Conservation (phyloP, 768 basidiomycete species). For the Cystobasidium onofrii region DNA sequence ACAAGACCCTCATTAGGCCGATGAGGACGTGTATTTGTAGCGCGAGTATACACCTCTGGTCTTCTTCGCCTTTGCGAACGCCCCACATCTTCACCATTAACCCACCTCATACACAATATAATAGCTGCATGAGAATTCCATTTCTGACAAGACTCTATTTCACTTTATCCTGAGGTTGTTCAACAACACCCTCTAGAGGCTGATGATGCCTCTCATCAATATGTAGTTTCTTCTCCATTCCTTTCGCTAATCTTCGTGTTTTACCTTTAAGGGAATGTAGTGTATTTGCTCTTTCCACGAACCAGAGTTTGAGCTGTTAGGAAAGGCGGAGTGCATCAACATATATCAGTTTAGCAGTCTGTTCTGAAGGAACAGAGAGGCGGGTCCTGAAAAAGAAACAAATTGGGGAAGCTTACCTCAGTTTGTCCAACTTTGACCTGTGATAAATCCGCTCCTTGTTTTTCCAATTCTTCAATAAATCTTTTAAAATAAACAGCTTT, state of each 20-base stretch:
- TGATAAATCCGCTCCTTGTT: constrained; percentile 12
- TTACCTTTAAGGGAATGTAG: constrained; percentile 20
- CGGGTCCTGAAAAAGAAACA: too few relatives aligned
- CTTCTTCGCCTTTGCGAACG: too few relatives aligned
- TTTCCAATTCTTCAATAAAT: constrained; percentile 22
- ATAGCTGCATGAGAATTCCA: too few relatives aligned
- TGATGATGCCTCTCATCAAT: constrained; percentile 12
- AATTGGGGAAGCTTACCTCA: constrained; percentile 17
- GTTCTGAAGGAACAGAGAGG: too few relatives aligned
- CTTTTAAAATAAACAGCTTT: constrained; percentile 20
- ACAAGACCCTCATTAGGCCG: too few relatives aligned
- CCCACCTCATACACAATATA: too few relatives aligned
- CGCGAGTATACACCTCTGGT: too few relatives aligned
- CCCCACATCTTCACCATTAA: too few relatives aligned
- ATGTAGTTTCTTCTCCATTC: neutral
- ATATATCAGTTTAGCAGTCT: too few relatives aligned
- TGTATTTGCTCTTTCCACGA: constrained; percentile 20
- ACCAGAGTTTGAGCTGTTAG: constrained; percentile 27
- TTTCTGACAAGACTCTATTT: too few relatives aligned
- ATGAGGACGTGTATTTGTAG: too few relatives aligned
- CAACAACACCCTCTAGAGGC: neutral
- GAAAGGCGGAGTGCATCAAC: too few relatives aligned
- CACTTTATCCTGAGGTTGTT: neutral
- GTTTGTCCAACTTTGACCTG: constrained; percentile 9
- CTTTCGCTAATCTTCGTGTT: neutral